Conservation (phyloP, 805 yeast species). For the Candida tibetensis region DNA sequence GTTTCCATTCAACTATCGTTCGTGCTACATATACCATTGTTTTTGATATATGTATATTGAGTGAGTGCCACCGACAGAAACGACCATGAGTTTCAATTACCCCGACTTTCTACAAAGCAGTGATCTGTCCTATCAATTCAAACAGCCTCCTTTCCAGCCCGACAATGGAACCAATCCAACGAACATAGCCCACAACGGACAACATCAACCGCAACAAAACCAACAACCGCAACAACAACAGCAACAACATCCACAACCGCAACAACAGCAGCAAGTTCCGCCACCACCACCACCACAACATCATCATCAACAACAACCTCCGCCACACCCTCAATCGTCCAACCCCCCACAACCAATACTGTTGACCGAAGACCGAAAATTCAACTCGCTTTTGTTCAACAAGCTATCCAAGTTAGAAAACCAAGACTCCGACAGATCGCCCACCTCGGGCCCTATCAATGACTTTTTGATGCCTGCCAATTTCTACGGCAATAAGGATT, state of each 20-base stretch:
- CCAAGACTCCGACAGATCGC: conserved; percentile 11
- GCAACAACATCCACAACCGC: background rate
- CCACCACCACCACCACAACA: conserved; percentile 1
- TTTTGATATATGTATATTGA: background rate
- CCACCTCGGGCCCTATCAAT: conserved; percentile 9
- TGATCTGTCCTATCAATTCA: background rate
- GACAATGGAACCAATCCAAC: too few relatives aligned
- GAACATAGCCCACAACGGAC: background rate
- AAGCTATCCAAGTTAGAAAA: conserved; percentile 21
- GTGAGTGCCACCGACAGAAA: too few relatives aligned
- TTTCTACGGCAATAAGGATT: conserved; percentile 17
- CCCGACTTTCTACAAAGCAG: conserved; percentile 29
- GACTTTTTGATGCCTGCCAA: conserved; percentile 6
- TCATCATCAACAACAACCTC: background rate
- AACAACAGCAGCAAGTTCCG: conserved; percentile 2
- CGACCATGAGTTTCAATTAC: conserved; percentile 24
- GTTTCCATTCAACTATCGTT: too few relatives aligned
- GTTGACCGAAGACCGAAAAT: conserved; percentile 9
- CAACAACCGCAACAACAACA: background rate
- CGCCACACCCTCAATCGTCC: conserved; percentile 3
- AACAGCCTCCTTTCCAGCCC: conserved; percentile 1
- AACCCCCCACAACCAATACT: conserved; percentile 2
- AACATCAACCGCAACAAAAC: conserved; percentile 1
- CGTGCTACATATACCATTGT: too few relatives aligned
- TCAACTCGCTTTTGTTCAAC: conserved; percentile 23